phyloP scores from a whole-genome alignment of 805 yeast species.

The Gaillardinia entomophila region DNA sequence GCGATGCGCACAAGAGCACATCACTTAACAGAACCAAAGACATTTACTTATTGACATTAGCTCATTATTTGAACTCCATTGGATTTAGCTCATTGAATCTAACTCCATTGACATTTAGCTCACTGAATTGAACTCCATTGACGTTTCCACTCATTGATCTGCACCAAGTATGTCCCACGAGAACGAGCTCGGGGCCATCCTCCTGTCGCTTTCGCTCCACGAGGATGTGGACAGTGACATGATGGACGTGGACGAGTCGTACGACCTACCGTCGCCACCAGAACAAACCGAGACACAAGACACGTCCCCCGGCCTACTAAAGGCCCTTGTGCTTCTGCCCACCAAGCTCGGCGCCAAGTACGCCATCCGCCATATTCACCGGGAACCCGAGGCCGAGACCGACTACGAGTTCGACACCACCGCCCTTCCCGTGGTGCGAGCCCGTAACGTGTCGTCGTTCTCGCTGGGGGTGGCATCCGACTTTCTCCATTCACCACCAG shows the following conservation, averaged over 20 bases:
- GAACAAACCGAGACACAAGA: not conserved
- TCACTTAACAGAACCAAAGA: not conserved
- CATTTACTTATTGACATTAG: no score
- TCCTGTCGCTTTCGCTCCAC: conserved; percentile 17
- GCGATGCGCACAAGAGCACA: not conserved
- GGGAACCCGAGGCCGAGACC: no score
- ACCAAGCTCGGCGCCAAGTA: conserved; percentile 36
- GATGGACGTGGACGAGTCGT: conserved; percentile 17
- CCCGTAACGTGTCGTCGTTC: conserved; percentile 7
- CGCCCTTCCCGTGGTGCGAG: not conserved
- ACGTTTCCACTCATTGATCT: no score
- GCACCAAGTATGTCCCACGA: no score
- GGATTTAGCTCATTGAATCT: no score
- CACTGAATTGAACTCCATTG: no score
- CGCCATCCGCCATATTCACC: conserved; percentile 21
- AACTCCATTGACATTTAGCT: no score
- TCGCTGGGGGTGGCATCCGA: conserved; percentile 2
- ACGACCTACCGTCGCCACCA: conserved; percentile 6
- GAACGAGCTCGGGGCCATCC: conserved; percentile 14
- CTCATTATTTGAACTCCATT: no score
- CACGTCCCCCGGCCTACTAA: not conserved
- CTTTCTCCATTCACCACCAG: no score
- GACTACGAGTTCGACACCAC: conserved; percentile 24
- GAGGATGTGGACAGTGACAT: conserved; percentile 11
- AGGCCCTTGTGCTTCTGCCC: conserved; percentile 21